Evolutionary conservation across 208 protist genomes (phyloP).

Genomic region (Jaenimonas drosophilae): DNA sequence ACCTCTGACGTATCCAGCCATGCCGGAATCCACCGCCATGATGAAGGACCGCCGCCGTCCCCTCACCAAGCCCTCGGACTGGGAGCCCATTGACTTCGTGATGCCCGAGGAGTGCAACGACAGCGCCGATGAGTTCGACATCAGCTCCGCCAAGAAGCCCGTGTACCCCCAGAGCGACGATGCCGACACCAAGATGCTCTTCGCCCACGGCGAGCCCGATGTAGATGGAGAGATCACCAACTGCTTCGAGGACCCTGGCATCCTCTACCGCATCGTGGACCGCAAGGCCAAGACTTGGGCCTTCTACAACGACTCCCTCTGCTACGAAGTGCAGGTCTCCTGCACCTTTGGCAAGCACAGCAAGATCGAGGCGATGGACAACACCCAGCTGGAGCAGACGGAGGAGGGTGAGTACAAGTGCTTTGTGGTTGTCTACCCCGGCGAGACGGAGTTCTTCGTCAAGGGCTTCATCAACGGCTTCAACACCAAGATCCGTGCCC

Average conservation of each 20-base stretch:
- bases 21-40: conserved; percentile 15
- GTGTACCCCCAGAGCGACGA: conserved; percentile 21
- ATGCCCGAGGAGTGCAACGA: conserved; percentile 42
- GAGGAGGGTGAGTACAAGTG: conserved; percentile 41
- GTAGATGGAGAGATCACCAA: conserved; percentile 51
- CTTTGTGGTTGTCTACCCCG: conserved; percentile 57
- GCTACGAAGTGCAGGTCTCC: conserved; percentile 61
- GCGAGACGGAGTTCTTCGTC: conserved; percentile 71
- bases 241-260: conserved; percentile 73
- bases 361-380: conserved; percentile 67
- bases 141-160: conserved; percentile 31
- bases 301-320: conserved; percentile 83
- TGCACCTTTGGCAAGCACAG: conserved; percentile 69
- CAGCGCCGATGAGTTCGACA: conserved; percentile 73
- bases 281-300: conserved; percentile 62
- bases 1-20: conserved; percentile 5
- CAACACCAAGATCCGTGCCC: conserved; percentile 51
- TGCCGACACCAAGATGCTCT: conserved; percentile 15
- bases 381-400: conserved; percentile 29
- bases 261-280: conserved; percentile 80
- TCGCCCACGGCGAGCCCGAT: conserved; percentile 61
- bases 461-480: conserved; percentile 82
- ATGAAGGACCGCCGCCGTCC: conserved; percentile 49
- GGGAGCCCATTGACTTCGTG: conserved; percentile 27
- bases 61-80: conserved; percentile 18